A percentile compares a stretch with the other conserved stretches of the same genome.
Evolutionary conservation across 305 asterid genomes (phyloP).

Genomic region (Rubia balearica): DNA sequence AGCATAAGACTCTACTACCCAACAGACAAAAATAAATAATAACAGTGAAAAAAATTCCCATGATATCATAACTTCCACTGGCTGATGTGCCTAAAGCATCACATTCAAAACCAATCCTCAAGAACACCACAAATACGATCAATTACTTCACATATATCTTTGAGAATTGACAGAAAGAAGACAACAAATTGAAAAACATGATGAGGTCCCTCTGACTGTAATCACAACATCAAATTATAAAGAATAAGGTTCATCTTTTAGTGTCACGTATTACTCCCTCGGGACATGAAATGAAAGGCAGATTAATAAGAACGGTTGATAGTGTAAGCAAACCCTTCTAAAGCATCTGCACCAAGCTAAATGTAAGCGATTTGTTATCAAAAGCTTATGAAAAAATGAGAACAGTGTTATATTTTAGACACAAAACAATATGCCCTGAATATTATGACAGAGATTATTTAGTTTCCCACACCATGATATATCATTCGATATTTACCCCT

Average conservation of each 20-base stretch:
- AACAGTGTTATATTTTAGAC: not conserved
- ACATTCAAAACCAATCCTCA: not conserved
- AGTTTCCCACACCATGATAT: not conserved
- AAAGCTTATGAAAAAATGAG: not conserved
- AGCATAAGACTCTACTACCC: slow-evolving; percentile 8
- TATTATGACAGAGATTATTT: not conserved
- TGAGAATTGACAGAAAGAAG: not conserved
- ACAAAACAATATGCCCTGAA: not conserved
- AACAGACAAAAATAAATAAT: not conserved
- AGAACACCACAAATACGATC: not conserved
- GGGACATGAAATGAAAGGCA: not conserved
- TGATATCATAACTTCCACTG: not conserved
- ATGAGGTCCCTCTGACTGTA: not conserved
- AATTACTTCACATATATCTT: not conserved
- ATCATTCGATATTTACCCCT: not conserved
- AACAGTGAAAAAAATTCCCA: not conserved
- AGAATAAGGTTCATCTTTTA: slow-evolving; percentile 1
- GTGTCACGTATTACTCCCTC: not conserved
- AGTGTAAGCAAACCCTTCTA: not conserved
- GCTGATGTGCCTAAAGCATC: not conserved
- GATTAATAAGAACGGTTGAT: not conserved
- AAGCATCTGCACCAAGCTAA: not conserved
- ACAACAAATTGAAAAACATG: not conserved
- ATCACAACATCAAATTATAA: not conserved
- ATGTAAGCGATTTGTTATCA: not conserved